Percentiles rank a stretch among this genome's conserved stretches.
Conservation (phyloP, 2,329 filamentous ascomycete species). For the Xylaria sp. region DNA sequence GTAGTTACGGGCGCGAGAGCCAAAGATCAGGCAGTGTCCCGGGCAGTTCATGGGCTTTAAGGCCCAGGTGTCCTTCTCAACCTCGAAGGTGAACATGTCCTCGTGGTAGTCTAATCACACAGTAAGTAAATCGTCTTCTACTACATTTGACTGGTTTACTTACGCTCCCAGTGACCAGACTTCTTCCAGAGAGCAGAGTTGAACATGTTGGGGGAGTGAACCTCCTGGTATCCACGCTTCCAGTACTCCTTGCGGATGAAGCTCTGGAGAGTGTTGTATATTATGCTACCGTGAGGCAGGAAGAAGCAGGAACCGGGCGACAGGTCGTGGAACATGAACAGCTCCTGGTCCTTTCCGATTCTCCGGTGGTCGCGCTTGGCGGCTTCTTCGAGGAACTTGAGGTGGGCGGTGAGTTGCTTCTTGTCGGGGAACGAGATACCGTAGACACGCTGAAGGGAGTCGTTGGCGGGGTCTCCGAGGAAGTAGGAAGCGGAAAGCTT, state of each 20-base stretch:
- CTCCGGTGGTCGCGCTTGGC: slow-evolving; percentile 93
- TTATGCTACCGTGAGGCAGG: slow-evolving; percentile 84
- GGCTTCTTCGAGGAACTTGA: slow-evolving; percentile 95
- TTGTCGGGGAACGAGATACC: slow-evolving; percentile 95
- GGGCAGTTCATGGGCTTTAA: slow-evolving; percentile 94
- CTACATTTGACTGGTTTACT: background rate
- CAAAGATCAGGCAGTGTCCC: slow-evolving; percentile 80
- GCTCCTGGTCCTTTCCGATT: slow-evolving; percentile 90
- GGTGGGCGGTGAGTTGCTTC: slow-evolving; percentile 86
- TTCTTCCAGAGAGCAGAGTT: slow-evolving; percentile 90
- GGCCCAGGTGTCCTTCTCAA: slow-evolving; percentile 65
- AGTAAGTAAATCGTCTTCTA: background rate
- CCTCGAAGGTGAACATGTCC: slow-evolving; percentile 59
- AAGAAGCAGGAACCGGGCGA: slow-evolving; percentile 95
- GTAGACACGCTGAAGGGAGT: slow-evolving; percentile 93
- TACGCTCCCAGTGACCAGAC: slow-evolving; percentile 81
- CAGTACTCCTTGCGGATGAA: slow-evolving; percentile 86
- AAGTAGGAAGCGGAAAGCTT: slow-evolving; percentile 77
- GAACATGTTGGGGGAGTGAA: slow-evolving; percentile 95
- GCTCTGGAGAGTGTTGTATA: slow-evolving; percentile 81
- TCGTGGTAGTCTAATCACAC: slow-evolving; percentile 63
- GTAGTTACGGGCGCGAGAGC: slow-evolving; percentile 66
- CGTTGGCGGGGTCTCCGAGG: slow-evolving; percentile 87
- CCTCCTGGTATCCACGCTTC: slow-evolving; percentile 89
- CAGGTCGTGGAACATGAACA: slow-evolving; percentile 93